phyloP scores from a whole-genome alignment of 176 grass and related monocot genomes.

The Echinochloa phyllopogon region DNA sequence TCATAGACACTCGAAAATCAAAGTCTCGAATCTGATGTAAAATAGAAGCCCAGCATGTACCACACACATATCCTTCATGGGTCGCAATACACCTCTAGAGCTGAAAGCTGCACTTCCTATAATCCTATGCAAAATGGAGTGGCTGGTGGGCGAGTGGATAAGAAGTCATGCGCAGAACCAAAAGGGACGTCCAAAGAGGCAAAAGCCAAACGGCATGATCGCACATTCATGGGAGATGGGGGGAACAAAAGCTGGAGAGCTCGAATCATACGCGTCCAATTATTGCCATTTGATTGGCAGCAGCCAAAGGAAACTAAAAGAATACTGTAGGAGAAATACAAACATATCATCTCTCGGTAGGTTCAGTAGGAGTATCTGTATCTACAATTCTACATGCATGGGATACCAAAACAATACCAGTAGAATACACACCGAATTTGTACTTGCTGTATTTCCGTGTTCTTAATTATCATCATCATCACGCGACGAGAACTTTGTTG shows the following conservation, averaged over 20 bases:
- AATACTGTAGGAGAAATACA: not conserved
- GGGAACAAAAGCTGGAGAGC: not conserved
- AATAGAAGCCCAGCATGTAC: not conserved
- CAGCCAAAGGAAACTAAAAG: not conserved
- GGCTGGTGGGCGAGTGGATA: conserved; percentile 30
- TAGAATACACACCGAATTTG: not conserved
- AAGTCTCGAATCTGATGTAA: not conserved
- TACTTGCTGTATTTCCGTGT: not conserved
- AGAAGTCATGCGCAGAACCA: not conserved
- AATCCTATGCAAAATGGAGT: not conserved
- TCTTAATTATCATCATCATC: not conserved
- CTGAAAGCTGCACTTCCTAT: not conserved
- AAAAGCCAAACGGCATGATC: not conserved
- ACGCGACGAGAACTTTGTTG: not conserved
- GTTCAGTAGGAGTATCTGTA: conserved; percentile 21
- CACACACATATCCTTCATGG: not conserved
- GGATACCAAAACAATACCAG: not conserved
- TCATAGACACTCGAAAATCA: not conserved
- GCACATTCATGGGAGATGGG: not conserved
- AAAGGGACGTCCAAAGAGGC: conserved; percentile 7
- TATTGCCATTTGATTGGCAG: conserved; percentile 44
- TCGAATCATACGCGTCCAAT: conserved; percentile 43
- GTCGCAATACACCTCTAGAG: not conserved
- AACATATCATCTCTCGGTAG: not conserved
- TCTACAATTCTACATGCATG: not conserved